Conservation (phyloP, 1,139 yeast species). For the Taphrina betulina region DNA sequence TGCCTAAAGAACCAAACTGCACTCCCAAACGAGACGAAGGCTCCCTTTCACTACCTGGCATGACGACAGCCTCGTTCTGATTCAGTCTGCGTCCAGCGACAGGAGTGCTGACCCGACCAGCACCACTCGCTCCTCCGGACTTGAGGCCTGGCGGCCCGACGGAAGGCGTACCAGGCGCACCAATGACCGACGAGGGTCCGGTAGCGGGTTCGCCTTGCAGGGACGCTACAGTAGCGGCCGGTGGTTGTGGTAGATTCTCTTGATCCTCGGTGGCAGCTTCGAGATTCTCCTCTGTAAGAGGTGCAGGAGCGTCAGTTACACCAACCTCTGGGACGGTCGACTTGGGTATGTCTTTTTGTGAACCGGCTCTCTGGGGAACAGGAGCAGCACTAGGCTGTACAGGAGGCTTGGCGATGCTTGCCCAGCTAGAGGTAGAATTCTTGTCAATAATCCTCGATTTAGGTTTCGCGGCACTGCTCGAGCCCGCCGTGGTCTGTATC, state of each 20-base stretch:
- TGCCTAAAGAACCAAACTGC: slow-evolving; percentile 25
- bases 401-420: slow-evolving; percentile 22
- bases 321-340: not conserved
- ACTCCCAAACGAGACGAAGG: slow-evolving; percentile 15
- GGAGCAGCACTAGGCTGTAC: not conserved
- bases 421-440: slow-evolving; percentile 30
- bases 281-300: slow-evolving; percentile 24
- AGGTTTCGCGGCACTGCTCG: slow-evolving; percentile 16
- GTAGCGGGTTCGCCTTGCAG: slow-evolving; percentile 30
- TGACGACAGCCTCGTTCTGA: slow-evolving; percentile 28
- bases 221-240: slow-evolving; percentile 25
- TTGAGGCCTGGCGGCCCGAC: slow-evolving; percentile 27
- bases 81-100: slow-evolving; percentile 25
- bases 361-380: too few species aligned
- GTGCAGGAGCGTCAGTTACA: slow-evolving; percentile 5
- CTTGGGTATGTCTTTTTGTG: not conserved
- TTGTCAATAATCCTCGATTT: slow-evolving; percentile 27
- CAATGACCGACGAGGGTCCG: slow-evolving; percentile 19
- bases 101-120: slow-evolving; percentile 23
- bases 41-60: slow-evolving; percentile 28
- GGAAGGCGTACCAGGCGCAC: slow-evolving; percentile 11
- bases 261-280: slow-evolving; percentile 29
- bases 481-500: not conserved
- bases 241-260: slow-evolving; percentile 20
- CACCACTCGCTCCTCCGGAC: not conserved